Evolutionary conservation across 768 basidiomycete genomes (phyloP).

Genomic region (Rhizopogon vesiculosus): DNA sequence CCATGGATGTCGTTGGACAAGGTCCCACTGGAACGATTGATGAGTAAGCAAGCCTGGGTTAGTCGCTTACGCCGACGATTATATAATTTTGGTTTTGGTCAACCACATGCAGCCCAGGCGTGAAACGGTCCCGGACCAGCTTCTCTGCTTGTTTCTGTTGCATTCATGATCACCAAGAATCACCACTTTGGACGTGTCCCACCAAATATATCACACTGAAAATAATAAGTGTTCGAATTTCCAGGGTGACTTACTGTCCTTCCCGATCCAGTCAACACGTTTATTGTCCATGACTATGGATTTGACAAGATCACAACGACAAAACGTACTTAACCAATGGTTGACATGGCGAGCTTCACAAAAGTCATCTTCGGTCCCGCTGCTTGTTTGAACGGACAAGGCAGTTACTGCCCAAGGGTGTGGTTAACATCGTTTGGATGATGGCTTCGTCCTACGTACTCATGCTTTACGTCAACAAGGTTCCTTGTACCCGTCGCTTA

Average conservation of each 20-base stretch:
- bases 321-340: constrained; percentile 17
- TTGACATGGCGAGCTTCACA: constrained; percentile 31
- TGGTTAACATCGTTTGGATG: constrained; percentile 15
- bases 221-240: background rate
- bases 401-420: constrained; percentile 16
- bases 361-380: constrained; percentile 26
- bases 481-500: constrained; percentile 25
- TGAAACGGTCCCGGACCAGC: no score
- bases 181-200: no score
- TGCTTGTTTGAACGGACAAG: constrained; percentile 18
- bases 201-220: background rate
- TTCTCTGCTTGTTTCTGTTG: constrained; percentile 5
- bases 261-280: constrained; percentile 18
- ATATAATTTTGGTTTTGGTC: no score
- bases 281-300: constrained; percentile 21
- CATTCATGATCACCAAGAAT: background rate
- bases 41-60: background rate
- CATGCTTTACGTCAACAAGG: constrained; percentile 19
- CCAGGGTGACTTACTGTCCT: constrained; percentile 1
- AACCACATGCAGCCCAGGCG: no score
- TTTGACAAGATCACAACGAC: constrained; percentile 13
- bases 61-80: no score
- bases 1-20: constrained; percentile 43
- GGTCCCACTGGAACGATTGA: background rate
- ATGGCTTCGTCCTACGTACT: constrained; percentile 20